Evolutionary conservation across 257 asterid genomes (phyloP).

Genomic region (Datura wrightii): DNA sequence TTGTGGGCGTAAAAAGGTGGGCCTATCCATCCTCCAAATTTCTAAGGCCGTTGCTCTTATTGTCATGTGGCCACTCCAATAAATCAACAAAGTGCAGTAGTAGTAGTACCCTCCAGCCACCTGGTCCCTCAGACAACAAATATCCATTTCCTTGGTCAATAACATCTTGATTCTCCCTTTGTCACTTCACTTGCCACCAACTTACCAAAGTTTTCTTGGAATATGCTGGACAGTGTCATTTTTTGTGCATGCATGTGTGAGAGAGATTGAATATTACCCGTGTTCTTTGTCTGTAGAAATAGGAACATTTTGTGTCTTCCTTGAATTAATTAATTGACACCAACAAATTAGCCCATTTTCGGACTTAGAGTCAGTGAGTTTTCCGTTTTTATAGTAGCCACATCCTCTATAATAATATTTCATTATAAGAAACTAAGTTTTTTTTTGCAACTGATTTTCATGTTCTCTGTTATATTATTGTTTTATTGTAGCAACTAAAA

Average conservation of each 20-base stretch:
- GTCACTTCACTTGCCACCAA: slow-evolving; percentile 25
- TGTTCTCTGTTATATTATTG: background rate
- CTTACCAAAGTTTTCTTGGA: slow-evolving; percentile 42
- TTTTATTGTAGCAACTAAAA: too few species aligned
- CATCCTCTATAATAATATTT: background rate
- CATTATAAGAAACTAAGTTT: background rate
- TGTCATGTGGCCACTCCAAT: slow-evolving; percentile 13
- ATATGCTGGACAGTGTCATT: slow-evolving; percentile 41
- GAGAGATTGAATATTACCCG: slow-evolving; percentile 48
- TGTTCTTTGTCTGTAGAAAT: slow-evolving; percentile 39
- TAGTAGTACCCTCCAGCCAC: slow-evolving; percentile 11
- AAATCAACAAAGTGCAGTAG: slow-evolving; percentile 30
- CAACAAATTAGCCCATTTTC: background rate
- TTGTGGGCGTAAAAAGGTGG: slow-evolving; percentile 20
- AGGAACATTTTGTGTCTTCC: slow-evolving; percentile 27
- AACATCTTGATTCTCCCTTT: slow-evolving; percentile 17
- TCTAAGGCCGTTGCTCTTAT: background rate
- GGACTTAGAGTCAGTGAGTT: background rate
- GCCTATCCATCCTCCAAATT: background rate
- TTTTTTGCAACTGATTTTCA: background rate
- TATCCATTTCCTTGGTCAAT: slow-evolving; percentile 29
- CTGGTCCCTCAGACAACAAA: slow-evolving; percentile 28
- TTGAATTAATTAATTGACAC: background rate
- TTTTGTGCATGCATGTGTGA: slow-evolving; percentile 35
- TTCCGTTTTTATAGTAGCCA: background rate